Conservation (phyloP, 2,329 filamentous ascomycete genomes). For the Monosporascus sp. region DNA sequence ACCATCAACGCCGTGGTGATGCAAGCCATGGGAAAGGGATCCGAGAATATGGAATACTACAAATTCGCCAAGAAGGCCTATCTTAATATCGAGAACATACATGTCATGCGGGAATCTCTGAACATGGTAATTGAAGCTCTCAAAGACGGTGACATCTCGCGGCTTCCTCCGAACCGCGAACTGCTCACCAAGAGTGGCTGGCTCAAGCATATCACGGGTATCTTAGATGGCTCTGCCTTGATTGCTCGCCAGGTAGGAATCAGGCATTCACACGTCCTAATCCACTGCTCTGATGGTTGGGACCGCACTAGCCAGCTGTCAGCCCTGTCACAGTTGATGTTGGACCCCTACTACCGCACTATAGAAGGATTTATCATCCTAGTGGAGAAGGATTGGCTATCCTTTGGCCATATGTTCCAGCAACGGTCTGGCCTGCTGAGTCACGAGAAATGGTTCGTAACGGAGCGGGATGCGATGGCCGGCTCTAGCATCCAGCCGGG, state of each 20-base stretch:
- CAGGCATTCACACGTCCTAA: slow-evolving; percentile 88
- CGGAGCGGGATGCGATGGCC: slow-evolving; percentile 73
- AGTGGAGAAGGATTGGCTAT: slow-evolving; percentile 95
- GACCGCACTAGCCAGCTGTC: slow-evolving; percentile 94
- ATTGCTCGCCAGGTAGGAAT: slow-evolving; percentile 87
- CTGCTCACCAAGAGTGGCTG: slow-evolving; percentile 78
- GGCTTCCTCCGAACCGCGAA: slow-evolving; percentile 75
- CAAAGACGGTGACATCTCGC: slow-evolving; percentile 86
- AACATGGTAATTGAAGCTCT: slow-evolving; percentile 82
- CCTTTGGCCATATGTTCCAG: slow-evolving; percentile 96
- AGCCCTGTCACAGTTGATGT: slow-evolving; percentile 82
- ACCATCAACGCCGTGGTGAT: slow-evolving; percentile 93
- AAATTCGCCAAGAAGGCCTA: slow-evolving; percentile 87
- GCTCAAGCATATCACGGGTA: slow-evolving; percentile 80
- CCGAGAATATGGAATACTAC: slow-evolving; percentile 98
- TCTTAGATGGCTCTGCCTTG: slow-evolving; percentile 77
- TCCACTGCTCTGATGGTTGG: slow-evolving; percentile 98
- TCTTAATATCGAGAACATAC: slow-evolving; percentile 95
- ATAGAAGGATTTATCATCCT: slow-evolving; percentile 91
- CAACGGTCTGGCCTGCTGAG: slow-evolving; percentile 83
- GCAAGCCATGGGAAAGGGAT: slow-evolving; percentile 87
- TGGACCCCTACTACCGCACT: slow-evolving; percentile 93
- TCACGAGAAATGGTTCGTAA: slow-evolving; percentile 89
- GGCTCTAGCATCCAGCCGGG: slow-evolving; percentile 58
- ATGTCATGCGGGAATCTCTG: slow-evolving; percentile 92